Conservation (phyloP, 768 basidiomycete genomes). For the Boletus rubroflammeus region DNA sequence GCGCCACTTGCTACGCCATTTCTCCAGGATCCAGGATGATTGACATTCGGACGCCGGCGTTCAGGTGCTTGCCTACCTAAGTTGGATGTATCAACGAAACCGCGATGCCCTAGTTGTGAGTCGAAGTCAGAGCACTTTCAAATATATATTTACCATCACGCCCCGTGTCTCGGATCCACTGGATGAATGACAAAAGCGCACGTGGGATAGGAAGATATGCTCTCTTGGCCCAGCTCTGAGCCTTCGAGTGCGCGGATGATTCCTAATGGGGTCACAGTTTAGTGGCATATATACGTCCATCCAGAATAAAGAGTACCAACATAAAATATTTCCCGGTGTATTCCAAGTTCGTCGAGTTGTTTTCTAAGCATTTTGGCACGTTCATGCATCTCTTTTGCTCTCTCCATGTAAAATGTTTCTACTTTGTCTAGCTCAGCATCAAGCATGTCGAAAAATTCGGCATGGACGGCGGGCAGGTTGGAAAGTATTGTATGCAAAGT, state of each 20-base stretch:
- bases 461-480: constrained; percentile 56
- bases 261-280: constrained; percentile 12
- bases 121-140: neutral
- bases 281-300: neutral
- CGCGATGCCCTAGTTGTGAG: neutral
- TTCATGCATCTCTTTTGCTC: constrained; percentile 59
- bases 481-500: constrained; percentile 49
- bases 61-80: neutral
- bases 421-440: constrained; percentile 83
- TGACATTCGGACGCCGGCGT: neutral
- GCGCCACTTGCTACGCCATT: neutral
- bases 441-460: constrained; percentile 71
- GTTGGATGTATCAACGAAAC: neutral
- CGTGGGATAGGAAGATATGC: constrained; percentile 1
- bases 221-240: constrained; percentile 14
- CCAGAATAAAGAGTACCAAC: constrained; percentile 37
- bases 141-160: constrained; percentile 3
- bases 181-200: constrained; percentile 3
- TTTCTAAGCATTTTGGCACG: constrained; percentile 48
- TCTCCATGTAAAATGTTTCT: constrained; percentile 73
- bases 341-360: constrained; percentile 72
- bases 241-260: constrained; percentile 2
- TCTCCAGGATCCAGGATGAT: neutral
- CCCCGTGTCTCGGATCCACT: neutral
- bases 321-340: constrained; percentile 59